phyloP scores from a whole-genome alignment of 495 filamentous ascomycete species.

The Lophium mytilinum region DNA sequence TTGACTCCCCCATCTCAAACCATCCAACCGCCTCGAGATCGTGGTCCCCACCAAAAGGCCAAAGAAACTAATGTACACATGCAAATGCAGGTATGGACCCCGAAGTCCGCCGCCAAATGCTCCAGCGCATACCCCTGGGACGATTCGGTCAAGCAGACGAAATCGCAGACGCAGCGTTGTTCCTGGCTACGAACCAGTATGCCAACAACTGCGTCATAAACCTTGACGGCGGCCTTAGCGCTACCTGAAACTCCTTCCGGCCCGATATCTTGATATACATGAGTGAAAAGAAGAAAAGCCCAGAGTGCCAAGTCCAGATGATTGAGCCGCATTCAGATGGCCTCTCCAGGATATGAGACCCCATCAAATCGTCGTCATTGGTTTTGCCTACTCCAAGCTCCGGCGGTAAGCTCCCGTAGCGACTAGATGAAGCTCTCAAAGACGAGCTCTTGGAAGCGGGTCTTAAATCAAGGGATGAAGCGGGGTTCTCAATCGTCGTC shows the following conservation, averaged over 20 bases:
- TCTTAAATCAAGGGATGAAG: background rate
- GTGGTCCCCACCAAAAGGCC: background rate
- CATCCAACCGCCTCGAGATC: background rate
- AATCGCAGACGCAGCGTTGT: conserved; percentile 72
- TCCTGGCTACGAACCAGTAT: conserved; percentile 69
- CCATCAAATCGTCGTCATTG: too few species aligned
- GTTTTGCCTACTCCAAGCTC: background rate
- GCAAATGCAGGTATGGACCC: background rate
- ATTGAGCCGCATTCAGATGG: background rate
- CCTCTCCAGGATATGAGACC: too few species aligned
- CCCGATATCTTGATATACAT: background rate
- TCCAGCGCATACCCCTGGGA: conserved; percentile 52
- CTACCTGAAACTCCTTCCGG: conserved; percentile 21
- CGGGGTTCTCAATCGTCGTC: conserved; percentile 49
- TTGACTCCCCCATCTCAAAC: background rate
- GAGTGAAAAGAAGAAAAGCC: background rate
- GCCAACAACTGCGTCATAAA: conserved; percentile 80
- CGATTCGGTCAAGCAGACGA: conserved; percentile 62
- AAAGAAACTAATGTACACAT: conserved; percentile 1
- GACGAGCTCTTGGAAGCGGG: too few species aligned
- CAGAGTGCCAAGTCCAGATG: background rate
- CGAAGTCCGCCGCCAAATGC: background rate
- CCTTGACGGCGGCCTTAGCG: conserved; percentile 77
- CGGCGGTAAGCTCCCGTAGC: background rate
- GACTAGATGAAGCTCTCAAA: too few species aligned